Conservation (phyloP, 169 alveolate genomes). For the Plasmodium knowlesi region DNA sequence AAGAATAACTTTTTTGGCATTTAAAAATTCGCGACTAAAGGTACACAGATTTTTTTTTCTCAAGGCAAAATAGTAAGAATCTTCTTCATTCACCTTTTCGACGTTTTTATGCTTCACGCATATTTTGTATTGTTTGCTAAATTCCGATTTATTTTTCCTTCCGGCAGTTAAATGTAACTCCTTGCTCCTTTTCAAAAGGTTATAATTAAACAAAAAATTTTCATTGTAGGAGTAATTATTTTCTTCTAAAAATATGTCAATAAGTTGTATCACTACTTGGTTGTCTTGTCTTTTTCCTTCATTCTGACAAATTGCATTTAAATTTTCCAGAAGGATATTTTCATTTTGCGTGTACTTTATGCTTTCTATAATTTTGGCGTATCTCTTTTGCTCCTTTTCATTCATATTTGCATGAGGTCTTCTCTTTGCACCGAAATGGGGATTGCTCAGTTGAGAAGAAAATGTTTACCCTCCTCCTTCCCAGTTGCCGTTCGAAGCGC, state of each 20-base stretch:
- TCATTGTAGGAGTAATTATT: conserved; percentile 67
- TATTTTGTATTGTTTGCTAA: conserved; percentile 58
- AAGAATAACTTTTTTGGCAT: conserved; percentile 56
- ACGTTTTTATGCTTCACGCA: conserved; percentile 51
- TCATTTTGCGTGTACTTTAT: conserved; percentile 57
- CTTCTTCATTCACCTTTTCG: conserved; percentile 76
- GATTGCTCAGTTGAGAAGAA: background rate
- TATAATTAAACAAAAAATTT: conserved; percentile 60
- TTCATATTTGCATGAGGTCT: conserved; percentile 28
- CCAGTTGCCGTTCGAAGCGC: background rate
- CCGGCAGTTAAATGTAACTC: conserved; percentile 31
- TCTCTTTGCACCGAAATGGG: background rate
- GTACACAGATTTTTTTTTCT: conserved; percentile 49
- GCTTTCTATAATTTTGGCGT: conserved; percentile 26
- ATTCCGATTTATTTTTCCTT: conserved; percentile 29
- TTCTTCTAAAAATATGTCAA: conserved; percentile 64
- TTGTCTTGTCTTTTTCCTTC: conserved; percentile 21
- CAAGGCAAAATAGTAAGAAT: conserved; percentile 50
- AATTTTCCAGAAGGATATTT: conserved; percentile 67
- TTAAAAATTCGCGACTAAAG: conserved; percentile 43
- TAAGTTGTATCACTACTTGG: conserved; percentile 35
- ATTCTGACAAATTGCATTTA: conserved; percentile 40
- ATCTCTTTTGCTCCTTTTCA: conserved; percentile 39
- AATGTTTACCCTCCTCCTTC: background rate
- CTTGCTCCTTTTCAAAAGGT: conserved; percentile 30